Percentiles rank a stretch among this genome's conserved stretches.
Evolutionary conservation across 169 alveolate genomes (phyloP).

Genomic region (Plasmodium malariae): DNA sequence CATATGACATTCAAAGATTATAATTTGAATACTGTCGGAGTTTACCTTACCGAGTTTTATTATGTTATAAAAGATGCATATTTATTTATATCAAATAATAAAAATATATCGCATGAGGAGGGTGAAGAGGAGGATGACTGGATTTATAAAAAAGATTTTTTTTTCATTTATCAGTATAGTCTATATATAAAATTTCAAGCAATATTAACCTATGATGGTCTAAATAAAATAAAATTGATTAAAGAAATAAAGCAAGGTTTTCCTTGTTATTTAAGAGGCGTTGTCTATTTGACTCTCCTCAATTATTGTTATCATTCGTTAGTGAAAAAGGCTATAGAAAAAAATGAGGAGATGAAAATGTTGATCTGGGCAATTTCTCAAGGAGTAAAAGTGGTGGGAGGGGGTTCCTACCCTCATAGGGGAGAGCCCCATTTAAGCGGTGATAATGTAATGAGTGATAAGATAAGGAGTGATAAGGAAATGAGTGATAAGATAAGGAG

Average conservation of each 20-base stretch:
- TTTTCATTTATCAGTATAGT: slow-evolving; percentile 46
- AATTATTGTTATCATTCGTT: slow-evolving; percentile 11
- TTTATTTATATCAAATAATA: slow-evolving; percentile 19
- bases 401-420: too few relatives aligned
- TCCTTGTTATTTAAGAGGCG: slow-evolving; percentile 14
- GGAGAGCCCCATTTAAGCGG: too few relatives aligned
- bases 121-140: neutral
- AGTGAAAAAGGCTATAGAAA: slow-evolving; percentile 21
- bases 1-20: neutral
- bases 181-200: slow-evolving; percentile 18
- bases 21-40: slow-evolving; percentile 30
- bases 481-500: too few relatives aligned
- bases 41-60: slow-evolving; percentile 28
- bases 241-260: slow-evolving; percentile 29
- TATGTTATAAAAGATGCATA: slow-evolving; percentile 55
- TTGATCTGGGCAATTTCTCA: neutral
- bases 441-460: too few relatives aligned
- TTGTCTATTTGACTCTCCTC: slow-evolving; percentile 29
- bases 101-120: neutral
- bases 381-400: too few relatives aligned
- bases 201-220: slow-evolving; percentile 19
- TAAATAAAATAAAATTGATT: slow-evolving; percentile 10
- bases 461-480: too few relatives aligned
- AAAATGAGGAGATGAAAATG: slow-evolving; percentile 17
- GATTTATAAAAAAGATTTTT: slow-evolving; percentile 6